A percentile compares a stretch with the other conserved stretches of the same genome.
Evolutionary conservation across 257 asterid species (phyloP).

Genomic region (Rehmannia glutinosa): DNA sequence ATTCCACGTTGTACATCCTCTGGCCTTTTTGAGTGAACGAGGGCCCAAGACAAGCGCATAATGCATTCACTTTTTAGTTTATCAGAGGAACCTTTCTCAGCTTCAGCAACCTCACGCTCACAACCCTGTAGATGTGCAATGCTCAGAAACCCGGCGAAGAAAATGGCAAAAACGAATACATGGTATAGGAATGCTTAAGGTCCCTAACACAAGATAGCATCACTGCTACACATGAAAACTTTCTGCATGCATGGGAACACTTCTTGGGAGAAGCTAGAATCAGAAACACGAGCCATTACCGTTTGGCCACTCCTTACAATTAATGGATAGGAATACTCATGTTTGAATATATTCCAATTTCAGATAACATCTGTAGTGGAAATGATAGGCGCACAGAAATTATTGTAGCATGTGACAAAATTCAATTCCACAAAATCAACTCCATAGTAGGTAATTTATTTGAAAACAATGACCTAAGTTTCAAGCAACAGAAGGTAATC

Average conservation of each 20-base stretch:
- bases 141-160: slow-evolving; percentile 17
- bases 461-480: not conserved
- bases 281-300: not conserved
- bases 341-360: not conserved
- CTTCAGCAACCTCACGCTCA: slow-evolving; percentile 89
- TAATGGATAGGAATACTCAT: not conserved
- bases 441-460: not conserved
- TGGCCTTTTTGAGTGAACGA: slow-evolving; percentile 81
- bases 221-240: slow-evolving; percentile 10
- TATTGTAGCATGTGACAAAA: not conserved
- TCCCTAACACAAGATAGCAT: too few species aligned
- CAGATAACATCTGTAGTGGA: not conserved
- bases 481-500: not conserved
- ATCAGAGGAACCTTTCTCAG: slow-evolving; percentile 73
- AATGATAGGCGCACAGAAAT: not conserved
- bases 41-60: slow-evolving; percentile 97
- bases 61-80: slow-evolving; percentile 69
- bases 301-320: not conserved
- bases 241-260: not conserved
- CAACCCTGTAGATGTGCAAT: slow-evolving; percentile 57
- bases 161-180: not conserved
- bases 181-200: not conserved
- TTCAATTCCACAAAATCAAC: not conserved
- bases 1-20: slow-evolving; percentile 90
- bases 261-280: not conserved